Conservation (phyloP, 768 basidiomycete species). For the Boletellus sp. region DNA sequence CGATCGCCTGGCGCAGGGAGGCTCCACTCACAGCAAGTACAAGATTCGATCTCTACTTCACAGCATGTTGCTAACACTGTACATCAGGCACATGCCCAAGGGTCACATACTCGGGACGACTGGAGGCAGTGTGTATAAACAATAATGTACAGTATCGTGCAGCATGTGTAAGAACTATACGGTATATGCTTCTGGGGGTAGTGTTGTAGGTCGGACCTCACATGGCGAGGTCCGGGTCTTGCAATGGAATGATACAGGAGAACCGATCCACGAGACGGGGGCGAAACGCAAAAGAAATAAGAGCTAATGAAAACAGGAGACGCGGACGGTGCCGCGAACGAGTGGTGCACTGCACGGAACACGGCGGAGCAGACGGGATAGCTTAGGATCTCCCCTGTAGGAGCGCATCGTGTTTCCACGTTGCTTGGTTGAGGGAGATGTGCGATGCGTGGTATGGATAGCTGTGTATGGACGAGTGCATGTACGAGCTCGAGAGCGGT, state of each 20-base stretch:
- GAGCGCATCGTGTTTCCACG: constrained; percentile 46
- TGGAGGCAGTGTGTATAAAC: constrained; percentile 24
- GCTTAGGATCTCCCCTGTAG: constrained; percentile 35
- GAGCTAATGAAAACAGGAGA: background rate
- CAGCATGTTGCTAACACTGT: constrained; percentile 9
- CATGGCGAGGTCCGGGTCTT: constrained; percentile 1
- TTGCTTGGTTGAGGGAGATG: constrained; percentile 35
- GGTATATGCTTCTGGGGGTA: constrained; percentile 30
- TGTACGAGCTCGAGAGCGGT: constrained; percentile 35
- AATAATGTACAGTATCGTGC: constrained; percentile 33
- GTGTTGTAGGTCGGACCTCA: constrained; percentile 17
- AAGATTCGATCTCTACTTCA: background rate
- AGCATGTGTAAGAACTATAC: constrained; percentile 27
- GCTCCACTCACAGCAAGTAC: too few relatives aligned
- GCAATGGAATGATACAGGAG: constrained; percentile 22
- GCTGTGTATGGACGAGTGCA: constrained; percentile 39
- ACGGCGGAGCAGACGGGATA: background rate
- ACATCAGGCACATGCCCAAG: constrained; percentile 24
- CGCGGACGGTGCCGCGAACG: background rate
- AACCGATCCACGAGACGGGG: constrained; percentile 16
- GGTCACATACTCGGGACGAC: constrained; percentile 7
- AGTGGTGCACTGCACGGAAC: constrained; percentile 3
- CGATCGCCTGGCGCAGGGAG: constrained; percentile 10
- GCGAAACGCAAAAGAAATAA: constrained; percentile 9
- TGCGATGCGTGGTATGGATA: constrained; percentile 41